Percentiles rank a stretch among this genome's conserved stretches.
Evolutionary conservation across 2,329 filamentous ascomycete species (phyloP).

Genomic region (Cladosporium sphaerospermum): DNA sequence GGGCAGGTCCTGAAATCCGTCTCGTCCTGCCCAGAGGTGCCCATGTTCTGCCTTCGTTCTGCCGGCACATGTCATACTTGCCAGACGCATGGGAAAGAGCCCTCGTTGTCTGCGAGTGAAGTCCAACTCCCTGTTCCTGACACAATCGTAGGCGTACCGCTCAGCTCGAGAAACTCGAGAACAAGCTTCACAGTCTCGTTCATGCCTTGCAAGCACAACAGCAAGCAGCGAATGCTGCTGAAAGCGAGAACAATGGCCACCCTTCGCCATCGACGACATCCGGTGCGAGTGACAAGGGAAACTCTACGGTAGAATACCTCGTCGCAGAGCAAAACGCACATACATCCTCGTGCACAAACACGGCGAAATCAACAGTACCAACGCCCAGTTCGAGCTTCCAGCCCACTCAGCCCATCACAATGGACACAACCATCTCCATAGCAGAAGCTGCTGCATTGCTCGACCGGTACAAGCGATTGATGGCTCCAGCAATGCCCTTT

Average conservation of each 20-base stretch:
- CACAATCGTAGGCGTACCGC: constrained; percentile 23
- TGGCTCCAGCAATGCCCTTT: constrained; percentile 24
- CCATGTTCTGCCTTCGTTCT: too few relatives aligned
- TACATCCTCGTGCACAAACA: too few relatives aligned
- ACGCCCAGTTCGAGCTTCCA: not conserved
- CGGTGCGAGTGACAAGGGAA: not conserved
- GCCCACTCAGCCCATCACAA: not conserved
- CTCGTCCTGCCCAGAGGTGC: too few relatives aligned
- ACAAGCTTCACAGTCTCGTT: constrained; percentile 29
- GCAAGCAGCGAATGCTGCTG: not conserved
- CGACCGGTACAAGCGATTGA: constrained; percentile 22
- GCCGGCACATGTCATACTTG: too few relatives aligned
- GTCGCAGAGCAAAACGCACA: too few relatives aligned
- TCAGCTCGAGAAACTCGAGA: constrained; percentile 30
- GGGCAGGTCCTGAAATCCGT: too few relatives aligned
- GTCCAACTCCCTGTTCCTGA: not conserved
- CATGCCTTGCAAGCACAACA: constrained; percentile 19
- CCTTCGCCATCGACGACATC: constrained; percentile 6
- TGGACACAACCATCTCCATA: constrained; percentile 10
- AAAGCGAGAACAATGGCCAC: not conserved
- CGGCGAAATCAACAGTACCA: not conserved
- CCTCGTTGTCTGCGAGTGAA: not conserved
- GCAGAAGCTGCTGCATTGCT: constrained; percentile 24
- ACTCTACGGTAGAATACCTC: not conserved
- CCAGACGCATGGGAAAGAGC: too few relatives aligned